Evolutionary conservation across 345 rosid species (phyloP).

Genomic region (Murraya koenigii): DNA sequence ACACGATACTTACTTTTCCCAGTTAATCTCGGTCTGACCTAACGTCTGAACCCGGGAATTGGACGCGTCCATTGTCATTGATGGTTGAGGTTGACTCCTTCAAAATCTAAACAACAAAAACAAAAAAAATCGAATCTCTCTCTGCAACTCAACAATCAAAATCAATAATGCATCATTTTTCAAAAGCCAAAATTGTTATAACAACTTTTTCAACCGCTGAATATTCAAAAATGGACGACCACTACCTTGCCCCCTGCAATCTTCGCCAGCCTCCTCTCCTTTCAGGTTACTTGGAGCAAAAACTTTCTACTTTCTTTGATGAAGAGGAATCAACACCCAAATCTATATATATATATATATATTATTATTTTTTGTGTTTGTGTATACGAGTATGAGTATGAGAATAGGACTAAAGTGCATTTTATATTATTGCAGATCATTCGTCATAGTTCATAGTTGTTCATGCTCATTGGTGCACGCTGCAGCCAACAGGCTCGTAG

Average conservation of each 20-base stretch:
- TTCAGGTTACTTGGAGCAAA: constrained; percentile 9
- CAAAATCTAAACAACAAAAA: background rate
- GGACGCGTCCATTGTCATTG: constrained; percentile 53
- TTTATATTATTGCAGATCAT: too few relatives aligned
- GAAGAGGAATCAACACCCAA: too few relatives aligned
- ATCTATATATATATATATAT: too few relatives aligned
- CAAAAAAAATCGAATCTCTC: background rate
- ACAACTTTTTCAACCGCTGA: background rate
- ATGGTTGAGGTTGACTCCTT: constrained; percentile 24
- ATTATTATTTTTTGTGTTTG: too few relatives aligned
- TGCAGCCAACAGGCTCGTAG: too few relatives aligned
- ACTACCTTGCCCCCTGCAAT: background rate
- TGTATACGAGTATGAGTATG: too few relatives aligned
- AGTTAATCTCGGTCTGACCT: constrained; percentile 87
- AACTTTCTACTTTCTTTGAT: background rate
- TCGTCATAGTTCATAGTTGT: too few relatives aligned
- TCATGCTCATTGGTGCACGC: too few relatives aligned
- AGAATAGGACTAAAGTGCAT: too few relatives aligned
- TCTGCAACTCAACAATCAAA: background rate
- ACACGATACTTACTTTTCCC: constrained; percentile 76
- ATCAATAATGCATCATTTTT: background rate
- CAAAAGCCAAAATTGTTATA: background rate
- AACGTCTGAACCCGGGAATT: constrained; percentile 49
- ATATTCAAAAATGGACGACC: background rate
- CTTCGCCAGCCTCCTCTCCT: background rate